These are phyloP conservation scores for Cladosporium sp. DNA, from an alignment of 2,329 filamentous ascomycete species.

Conservation along the genomic window DNA sequence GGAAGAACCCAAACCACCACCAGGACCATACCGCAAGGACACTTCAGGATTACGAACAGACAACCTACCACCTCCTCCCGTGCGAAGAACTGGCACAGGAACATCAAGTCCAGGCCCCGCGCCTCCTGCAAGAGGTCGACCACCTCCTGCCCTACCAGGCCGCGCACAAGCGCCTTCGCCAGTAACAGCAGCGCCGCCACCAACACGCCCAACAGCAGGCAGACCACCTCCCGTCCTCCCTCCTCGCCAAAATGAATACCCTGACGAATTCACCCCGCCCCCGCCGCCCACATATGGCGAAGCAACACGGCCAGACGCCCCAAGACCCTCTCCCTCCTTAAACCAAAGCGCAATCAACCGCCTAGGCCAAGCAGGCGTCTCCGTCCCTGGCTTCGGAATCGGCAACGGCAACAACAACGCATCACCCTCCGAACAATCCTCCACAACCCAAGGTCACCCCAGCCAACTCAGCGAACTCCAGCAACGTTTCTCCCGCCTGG, in stretches of 20 bases:
- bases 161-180: slow-evolving; percentile 18
- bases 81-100: slow-evolving; percentile 39
- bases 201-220: slow-evolving; percentile 4
- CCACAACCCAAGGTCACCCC: slow-evolving; percentile 17
- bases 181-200: slow-evolving; percentile 3
- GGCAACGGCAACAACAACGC: slow-evolving; percentile 39
- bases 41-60: slow-evolving; percentile 67
- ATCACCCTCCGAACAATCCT: slow-evolving; percentile 19
- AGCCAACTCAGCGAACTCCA: slow-evolving; percentile 62
- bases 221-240: slow-evolving; percentile 62
- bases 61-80: slow-evolving; percentile 66
- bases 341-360: slow-evolving; percentile 60
- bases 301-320: slow-evolving; percentile 26
- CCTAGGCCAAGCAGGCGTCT: slow-evolving; percentile 69
- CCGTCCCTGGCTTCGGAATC: slow-evolving; percentile 74
- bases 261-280: slow-evolving; percentile 39
- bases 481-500: slow-evolving; percentile 53
- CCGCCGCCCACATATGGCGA: slow-evolving; percentile 48
- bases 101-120: slow-evolving; percentile 35
- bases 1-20: slow-evolving; percentile 40
- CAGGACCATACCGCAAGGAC: slow-evolving; percentile 63
- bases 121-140: slow-evolving; percentile 31
- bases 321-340: slow-evolving; percentile 32
- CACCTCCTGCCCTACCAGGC: slow-evolving; percentile 17
- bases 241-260: slow-evolving; percentile 57